These are phyloP conservation scores for Vitis hybrid DNA, from an alignment of 177 flowering plant genomes.

Conservation along the genomic window DNA sequence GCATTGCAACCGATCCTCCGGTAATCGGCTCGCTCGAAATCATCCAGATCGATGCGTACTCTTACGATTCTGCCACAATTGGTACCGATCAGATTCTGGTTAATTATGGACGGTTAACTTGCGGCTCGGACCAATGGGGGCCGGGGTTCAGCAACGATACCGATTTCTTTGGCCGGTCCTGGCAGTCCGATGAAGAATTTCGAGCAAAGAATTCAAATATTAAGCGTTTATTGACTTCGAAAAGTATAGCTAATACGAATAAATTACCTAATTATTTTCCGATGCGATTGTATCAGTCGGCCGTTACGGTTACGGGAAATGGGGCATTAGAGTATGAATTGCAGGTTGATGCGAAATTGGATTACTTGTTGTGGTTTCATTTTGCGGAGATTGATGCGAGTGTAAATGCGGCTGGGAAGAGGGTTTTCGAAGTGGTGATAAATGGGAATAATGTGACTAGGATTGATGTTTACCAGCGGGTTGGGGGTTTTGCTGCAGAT, in stretches of 20 bases:
- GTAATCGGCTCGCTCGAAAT: constrained; percentile 74
- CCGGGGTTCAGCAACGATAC: constrained; percentile 81
- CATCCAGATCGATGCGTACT: constrained; percentile 57
- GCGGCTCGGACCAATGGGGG: constrained; percentile 74
- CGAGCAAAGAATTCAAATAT: constrained; percentile 18
- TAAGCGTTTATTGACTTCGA: constrained; percentile 36
- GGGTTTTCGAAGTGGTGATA: constrained; percentile 83
- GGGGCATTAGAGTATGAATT: constrained; percentile 60
- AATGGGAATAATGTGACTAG: constrained; percentile 70
- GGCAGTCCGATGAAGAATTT: constrained; percentile 69
- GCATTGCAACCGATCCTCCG: constrained; percentile 94
- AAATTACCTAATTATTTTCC: constrained; percentile 81
- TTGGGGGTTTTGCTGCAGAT: constrained; percentile 74
- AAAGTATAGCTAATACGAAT: constrained; percentile 33
- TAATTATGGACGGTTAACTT: constrained; percentile 79
- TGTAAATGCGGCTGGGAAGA: constrained; percentile 59
- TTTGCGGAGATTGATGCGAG: constrained; percentile 86
- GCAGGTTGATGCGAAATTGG: constrained; percentile 82
- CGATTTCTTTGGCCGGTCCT: constrained; percentile 79
- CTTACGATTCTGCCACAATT: constrained; percentile 45
- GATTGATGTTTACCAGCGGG: constrained; percentile 69
- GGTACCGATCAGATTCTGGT: constrained; percentile 50
- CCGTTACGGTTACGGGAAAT: constrained; percentile 35
- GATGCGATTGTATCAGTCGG: constrained; percentile 67
- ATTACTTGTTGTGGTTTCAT: constrained; percentile 92